Base-by-base conservation (phyloP, 176 grass and related monocot species). In the Oryza rufipogon region DNA sequence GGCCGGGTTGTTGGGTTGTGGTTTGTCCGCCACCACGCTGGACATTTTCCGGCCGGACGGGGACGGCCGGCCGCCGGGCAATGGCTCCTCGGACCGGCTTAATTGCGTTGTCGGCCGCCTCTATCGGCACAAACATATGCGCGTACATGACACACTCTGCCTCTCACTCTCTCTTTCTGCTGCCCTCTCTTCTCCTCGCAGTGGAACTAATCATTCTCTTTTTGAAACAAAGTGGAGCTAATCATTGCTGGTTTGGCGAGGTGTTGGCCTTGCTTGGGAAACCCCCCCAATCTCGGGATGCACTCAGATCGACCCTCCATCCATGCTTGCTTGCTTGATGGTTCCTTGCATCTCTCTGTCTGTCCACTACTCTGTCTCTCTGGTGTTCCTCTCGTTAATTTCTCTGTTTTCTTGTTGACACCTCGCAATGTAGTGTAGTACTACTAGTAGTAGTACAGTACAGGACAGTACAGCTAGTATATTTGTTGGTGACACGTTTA, bases 21-120 rank as follows among this genome's bases (percentile, higher is more conserved):
- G 7, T 2, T 63, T 63, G 20, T 63, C 58, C 58, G 58, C 20
- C 58, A 63, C 58, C 71, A 3, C 61, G n/a, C 28, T 20, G 46
- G 73, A 64, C 75, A 69, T 85, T 78, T 85, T 85, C 83, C 74
- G 48, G 47, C 34, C 60, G 25, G 60, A 23, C 28, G 45, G 41
- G 25, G 60, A 23, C 28, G 45, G 41, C 45, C 8, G 47, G 45
- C 9, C 2, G 64, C 19, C n/a, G 70, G 74, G 70, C 63, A 34
- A 64, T 36, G 23, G 2, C 63, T 70, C 72, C 39, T 76, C 41
- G 77, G 65, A 77, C 48, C 13, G 41, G 9, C 44, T 69, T 49
- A 42, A 89, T 75, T 58, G 48, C 30, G 46, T 78, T 90, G 88
- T 90, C 88, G 80, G 80, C 80, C 79, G 83, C 79, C 79, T 73